A percentile compares a stretch with the other conserved stretches of the same genome.
phyloP scores from a whole-genome alignment of 2,329 filamentous ascomycete species.

The Aspergillus tanneri region DNA sequence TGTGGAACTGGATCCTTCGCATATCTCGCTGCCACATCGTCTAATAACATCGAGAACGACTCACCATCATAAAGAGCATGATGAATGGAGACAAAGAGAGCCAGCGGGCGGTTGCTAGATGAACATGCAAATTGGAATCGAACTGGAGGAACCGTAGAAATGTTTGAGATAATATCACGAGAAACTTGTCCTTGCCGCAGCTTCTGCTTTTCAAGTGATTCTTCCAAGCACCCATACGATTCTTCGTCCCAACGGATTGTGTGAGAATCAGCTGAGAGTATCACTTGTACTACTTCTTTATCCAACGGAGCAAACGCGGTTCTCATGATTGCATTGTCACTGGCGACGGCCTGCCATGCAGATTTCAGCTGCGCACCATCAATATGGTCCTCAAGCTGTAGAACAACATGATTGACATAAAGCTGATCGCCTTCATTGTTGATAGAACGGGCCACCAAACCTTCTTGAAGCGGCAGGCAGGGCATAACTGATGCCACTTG shows the following conservation, averaged over 20 bases:
- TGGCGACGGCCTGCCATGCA: constrained; percentile 31
- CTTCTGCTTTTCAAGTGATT: constrained; percentile 10
- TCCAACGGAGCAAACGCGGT: constrained; percentile 40
- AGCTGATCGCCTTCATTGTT: constrained; percentile 31
- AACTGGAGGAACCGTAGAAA: constrained; percentile 27
- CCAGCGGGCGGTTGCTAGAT: constrained; percentile 12
- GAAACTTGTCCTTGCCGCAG: constrained; percentile 17
- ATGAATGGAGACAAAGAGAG: constrained; percentile 36
- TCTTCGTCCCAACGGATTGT: constrained; percentile 23
- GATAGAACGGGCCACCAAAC: constrained; percentile 40
- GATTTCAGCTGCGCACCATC: constrained; percentile 26
- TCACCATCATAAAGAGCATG: constrained; percentile 41
- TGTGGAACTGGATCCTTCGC: constrained; percentile 8
- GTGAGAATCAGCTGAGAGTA: constrained; percentile 24
- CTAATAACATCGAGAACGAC: constrained; percentile 35
- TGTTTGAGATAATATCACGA: constrained; percentile 28
- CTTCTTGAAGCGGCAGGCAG: constrained; percentile 35
- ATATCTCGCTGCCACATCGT: constrained; percentile 33
- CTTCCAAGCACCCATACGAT: constrained; percentile 16
- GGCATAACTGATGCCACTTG: constrained; percentile 23
- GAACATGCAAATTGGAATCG: constrained; percentile 26
- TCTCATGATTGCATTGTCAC: constrained; percentile 40
- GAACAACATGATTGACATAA: constrained; percentile 41
- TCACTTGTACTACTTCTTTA: constrained; percentile 35
- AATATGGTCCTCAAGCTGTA: constrained; percentile 33